Base-by-base conservation (phyloP, 768 basidiomycete genomes). In the Crepidotus variabilis region DNA sequence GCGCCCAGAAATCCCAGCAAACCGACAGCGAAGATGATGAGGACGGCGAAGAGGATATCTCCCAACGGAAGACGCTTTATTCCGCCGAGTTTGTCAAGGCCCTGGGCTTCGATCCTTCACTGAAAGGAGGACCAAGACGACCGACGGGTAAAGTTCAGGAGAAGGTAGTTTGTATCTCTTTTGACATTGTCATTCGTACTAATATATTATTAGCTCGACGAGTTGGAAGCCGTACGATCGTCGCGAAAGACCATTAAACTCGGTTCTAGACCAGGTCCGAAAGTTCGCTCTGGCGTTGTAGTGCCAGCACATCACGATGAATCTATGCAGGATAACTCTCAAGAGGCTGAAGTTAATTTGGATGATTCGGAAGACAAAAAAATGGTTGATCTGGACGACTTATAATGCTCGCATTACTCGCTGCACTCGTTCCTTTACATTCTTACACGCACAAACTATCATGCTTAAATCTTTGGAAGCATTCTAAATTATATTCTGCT, bases 21-120 rank as follows among this genome's bases (percentile, higher is more conserved):
- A 58, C 61, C 53, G 56, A 64, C 8, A 28, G 28, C 36, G 20
- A 62, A 51, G 18, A 60, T 50, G 58, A 64, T 21, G 58, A 58
- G 9, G 55, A 52, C 16, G 60, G 23, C 21, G 13, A 7, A 21
- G 46, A 47, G 3, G 46, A 33, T 18, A 47, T 14, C 14, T 49
- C 47, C 55, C 34, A 24, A 57, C 54, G 22, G 52, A 43, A 11
- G 63, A 61, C 52, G 55, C 60, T 18, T 59, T 82, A 1, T 93
- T 87, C 67, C 36, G 84, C 86, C 0, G 74, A 75, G 50, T 68
- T 88, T 21, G 83, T 94, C 64, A 86, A 86, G 64, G 75, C 80
- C 4, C 74, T 94, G 2, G 92, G 92, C 1, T 94, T 93, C 57
- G 89, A 94, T 69, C 92, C 92, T 22, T 82, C 84, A 2, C 64